phyloP scores from a whole-genome alignment of 371 early-diverging fungal species.

The Nematocida sp. region DNA sequence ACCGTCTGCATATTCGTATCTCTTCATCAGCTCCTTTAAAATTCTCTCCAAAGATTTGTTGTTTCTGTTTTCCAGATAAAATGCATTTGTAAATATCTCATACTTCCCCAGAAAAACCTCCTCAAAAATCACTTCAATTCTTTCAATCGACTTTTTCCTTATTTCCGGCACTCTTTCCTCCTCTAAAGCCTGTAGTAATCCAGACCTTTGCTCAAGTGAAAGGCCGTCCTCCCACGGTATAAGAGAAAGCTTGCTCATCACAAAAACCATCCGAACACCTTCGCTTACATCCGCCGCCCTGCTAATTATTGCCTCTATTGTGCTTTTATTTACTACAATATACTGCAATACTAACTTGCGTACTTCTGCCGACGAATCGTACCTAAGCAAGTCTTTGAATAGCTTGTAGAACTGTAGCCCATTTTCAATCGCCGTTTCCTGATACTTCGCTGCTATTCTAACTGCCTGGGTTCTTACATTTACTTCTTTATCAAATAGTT shows the following conservation, averaged over 20 bases:
- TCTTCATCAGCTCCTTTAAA: conserved; percentile 48
- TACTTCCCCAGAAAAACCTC: conserved; percentile 37
- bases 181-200: conserved; percentile 33
- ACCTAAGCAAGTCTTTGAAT: conserved; percentile 51
- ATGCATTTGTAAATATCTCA: conserved; percentile 39
- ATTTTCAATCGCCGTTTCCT: conserved; percentile 22
- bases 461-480: conserved; percentile 39
- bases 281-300: conserved; percentile 37
- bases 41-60: conserved; percentile 43
- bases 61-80: conserved; percentile 45
- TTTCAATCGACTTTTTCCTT: conserved; percentile 32
- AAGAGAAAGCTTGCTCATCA: conserved; percentile 6
- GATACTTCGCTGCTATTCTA: conserved; percentile 37
- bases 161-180: conserved; percentile 44
- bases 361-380: conserved; percentile 54
- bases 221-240: conserved; percentile 29
- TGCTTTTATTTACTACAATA: conserved; percentile 43
- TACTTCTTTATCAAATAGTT: conserved; percentile 58
- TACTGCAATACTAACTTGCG: conserved; percentile 40
- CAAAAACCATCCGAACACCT: conserved; percentile 52
- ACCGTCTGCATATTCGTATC: conserved; percentile 55
- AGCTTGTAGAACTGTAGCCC: conserved; percentile 48
- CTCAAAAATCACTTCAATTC: conserved; percentile 50
- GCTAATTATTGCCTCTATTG: conserved; percentile 17
- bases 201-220: conserved; percentile 6